Percentiles rank a stretch among this genome's conserved stretches.
phyloP scores from a whole-genome alignment of 768 basidiomycete genomes.

The Mrakia blollopis region DNA sequence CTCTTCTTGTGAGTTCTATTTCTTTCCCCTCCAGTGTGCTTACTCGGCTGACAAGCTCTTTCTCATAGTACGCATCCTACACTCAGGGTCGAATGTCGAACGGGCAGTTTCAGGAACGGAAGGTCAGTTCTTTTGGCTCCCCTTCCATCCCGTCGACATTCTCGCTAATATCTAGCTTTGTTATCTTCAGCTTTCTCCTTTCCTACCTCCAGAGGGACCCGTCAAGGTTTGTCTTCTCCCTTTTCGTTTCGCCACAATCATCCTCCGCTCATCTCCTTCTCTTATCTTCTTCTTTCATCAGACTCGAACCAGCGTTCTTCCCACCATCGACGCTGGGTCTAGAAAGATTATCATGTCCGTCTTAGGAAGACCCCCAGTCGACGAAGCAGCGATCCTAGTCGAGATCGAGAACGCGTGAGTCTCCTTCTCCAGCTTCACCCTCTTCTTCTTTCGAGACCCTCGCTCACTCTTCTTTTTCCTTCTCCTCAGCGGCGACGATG shows the following conservation, averaged over 20 bases:
- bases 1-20: no score
- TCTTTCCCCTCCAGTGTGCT: no score
- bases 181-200: neutral
- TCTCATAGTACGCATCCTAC: neutral
- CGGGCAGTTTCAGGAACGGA: neutral
- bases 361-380: neutral
- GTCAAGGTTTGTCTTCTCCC: neutral
- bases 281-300: neutral
- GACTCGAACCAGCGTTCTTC: neutral
- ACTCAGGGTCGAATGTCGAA: neutral
- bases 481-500: neutral
- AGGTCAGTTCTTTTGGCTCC: neutral
- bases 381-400: neutral
- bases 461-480: neutral
- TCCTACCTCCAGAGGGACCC: neutral
- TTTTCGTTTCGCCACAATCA: no score
- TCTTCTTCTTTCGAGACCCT: neutral
- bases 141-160: neutral
- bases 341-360: neutral
- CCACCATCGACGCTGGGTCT: neutral
- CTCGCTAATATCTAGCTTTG: neutral
- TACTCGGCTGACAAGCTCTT: no score
- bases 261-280: neutral
- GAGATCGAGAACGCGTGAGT: constrained; percentile 15
- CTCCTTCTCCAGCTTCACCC: neutral